Evolutionary conservation across 208 protist genomes (phyloP).

Genomic region (Porcisia deanei): DNA sequence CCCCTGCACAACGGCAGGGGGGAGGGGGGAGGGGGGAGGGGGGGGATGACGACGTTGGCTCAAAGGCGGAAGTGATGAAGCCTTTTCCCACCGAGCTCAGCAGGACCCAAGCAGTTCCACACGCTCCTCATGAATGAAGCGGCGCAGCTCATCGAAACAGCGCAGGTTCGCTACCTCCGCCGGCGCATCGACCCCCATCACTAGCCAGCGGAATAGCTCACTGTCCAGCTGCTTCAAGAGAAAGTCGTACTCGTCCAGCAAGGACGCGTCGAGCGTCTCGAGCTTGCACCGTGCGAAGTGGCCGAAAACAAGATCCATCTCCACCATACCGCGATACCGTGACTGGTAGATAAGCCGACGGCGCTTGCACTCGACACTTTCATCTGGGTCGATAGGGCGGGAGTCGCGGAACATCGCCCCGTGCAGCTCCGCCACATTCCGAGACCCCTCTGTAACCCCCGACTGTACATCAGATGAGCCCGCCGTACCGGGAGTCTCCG

Average conservation of each 20-base stretch:
- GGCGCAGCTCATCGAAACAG: slow-evolving; percentile 48
- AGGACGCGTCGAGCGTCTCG: slow-evolving; percentile 31
- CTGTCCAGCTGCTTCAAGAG: slow-evolving; percentile 88
- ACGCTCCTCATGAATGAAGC: slow-evolving; percentile 64
- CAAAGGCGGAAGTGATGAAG: background rate
- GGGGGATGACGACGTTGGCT: background rate
- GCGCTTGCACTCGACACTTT: slow-evolving; percentile 65
- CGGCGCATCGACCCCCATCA: slow-evolving; percentile 64
- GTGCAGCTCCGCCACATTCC: slow-evolving; percentile 38
- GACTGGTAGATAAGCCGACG: slow-evolving; percentile 84
- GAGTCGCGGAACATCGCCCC: slow-evolving; percentile 67
- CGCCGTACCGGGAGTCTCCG: slow-evolving; percentile 19
- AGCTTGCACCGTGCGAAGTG: slow-evolving; percentile 73
- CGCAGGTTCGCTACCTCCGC: slow-evolving; percentile 43
- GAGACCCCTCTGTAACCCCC: slow-evolving; percentile 20
- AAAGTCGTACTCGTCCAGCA: slow-evolving; percentile 83
- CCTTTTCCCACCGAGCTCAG: background rate
- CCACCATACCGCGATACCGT: slow-evolving; percentile 84
- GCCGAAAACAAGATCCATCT: slow-evolving; percentile 91
- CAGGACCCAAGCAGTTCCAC: slow-evolving; percentile 52
- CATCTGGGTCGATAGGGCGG: slow-evolving; percentile 50
- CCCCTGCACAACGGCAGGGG: too few species aligned
- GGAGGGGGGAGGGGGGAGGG: background rate
- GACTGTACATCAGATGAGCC: slow-evolving; percentile 29
- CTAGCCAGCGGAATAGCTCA: slow-evolving; percentile 84